Conservation (phyloP, 2,329 filamentous ascomycete genomes). For the Alternaria postmessia region DNA sequence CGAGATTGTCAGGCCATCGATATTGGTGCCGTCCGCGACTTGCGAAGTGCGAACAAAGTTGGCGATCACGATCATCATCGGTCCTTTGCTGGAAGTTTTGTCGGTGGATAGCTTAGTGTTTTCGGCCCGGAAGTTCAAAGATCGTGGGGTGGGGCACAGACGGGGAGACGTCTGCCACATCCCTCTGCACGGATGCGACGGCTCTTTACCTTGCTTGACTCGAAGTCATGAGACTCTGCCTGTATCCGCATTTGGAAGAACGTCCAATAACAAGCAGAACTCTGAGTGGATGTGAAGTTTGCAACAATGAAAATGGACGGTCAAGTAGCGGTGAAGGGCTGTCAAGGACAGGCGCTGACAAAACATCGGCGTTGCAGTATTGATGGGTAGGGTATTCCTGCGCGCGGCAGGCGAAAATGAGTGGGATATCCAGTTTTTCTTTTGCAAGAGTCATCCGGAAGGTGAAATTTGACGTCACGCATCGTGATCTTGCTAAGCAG, state of each 20-base stretch:
- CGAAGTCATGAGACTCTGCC: slow-evolving; percentile 7
- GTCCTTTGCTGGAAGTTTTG: slow-evolving; percentile 20
- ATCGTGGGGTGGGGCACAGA: slow-evolving; percentile 21
- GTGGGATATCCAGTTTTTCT: slow-evolving; percentile 9
- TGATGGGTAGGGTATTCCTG: slow-evolving; percentile 8
- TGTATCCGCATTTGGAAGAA: slow-evolving; percentile 5
- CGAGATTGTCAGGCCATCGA: not conserved
- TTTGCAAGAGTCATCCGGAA: slow-evolving; percentile 6
- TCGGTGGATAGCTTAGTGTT: slow-evolving; percentile 14
- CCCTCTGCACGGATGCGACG: slow-evolving; percentile 20
- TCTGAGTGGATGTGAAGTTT: not conserved
- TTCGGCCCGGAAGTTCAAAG: slow-evolving; percentile 18
- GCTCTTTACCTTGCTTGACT: slow-evolving; percentile 19
- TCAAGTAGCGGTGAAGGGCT: slow-evolving; percentile 19
- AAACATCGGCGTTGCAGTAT: slow-evolving; percentile 1
- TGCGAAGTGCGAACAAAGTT: slow-evolving; percentile 31
- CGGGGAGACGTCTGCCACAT: slow-evolving; percentile 3
- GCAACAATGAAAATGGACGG: slow-evolving; percentile 2
- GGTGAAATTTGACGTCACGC: slow-evolving; percentile 31
- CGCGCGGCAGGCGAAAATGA: not conserved
- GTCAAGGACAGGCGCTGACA: slow-evolving; percentile 3
- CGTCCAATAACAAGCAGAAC: not conserved
- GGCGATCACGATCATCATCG: slow-evolving; percentile 19
- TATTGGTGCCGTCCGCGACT: not conserved
- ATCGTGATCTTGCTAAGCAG: slow-evolving; percentile 27